Conservation (phyloP, 805 yeast species). For the Metschnikowia continentalis region DNA sequence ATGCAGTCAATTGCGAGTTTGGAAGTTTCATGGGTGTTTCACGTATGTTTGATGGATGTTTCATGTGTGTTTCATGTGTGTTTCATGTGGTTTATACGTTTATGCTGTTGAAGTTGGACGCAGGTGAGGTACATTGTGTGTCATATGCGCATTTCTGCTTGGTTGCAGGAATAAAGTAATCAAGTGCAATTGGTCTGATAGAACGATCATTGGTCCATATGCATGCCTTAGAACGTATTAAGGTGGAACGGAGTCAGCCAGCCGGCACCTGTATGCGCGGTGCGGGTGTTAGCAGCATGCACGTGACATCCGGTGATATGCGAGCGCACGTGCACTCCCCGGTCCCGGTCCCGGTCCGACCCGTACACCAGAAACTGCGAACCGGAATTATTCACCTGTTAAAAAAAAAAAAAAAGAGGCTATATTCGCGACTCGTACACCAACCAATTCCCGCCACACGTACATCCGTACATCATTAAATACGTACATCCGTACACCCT, state of each 20-base stretch:
- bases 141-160: not conserved
- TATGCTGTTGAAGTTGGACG: no score
- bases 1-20: no score
- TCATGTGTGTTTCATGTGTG: no score
- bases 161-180: not conserved
- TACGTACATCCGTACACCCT: not conserved
- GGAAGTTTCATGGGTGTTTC: no score
- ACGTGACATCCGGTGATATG: not conserved
- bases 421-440: not conserved
- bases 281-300: constrained; percentile 1
- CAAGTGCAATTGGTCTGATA: not conserved
- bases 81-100: no score
- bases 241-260: constrained; percentile 3
- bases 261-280: not conserved
- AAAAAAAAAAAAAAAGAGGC: no score
- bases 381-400: no score
- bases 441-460: not conserved
- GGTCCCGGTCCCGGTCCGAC: not conserved
- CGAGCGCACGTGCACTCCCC: not conserved
- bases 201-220: no score
- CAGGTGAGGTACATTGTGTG: not conserved
- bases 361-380: not conserved
- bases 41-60: not conserved
- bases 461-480: no score
- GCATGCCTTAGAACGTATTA: no score